phyloP scores from a whole-genome alignment of 176 grass and related monocot species.

The Urochloa ruziziensis region DNA sequence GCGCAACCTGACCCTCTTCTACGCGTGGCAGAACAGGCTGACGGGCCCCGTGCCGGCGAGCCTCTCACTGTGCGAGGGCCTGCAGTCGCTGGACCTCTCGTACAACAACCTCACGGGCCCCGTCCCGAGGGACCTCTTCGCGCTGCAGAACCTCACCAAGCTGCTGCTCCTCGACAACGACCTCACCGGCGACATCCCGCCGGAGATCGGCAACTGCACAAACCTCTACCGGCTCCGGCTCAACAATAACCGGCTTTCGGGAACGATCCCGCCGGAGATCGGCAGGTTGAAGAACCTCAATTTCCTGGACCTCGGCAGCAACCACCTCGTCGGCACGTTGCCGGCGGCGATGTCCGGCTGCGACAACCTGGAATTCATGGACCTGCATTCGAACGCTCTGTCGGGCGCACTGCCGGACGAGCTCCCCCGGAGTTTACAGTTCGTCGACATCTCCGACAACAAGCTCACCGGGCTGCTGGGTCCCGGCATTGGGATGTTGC shows the following conservation, averaged over 20 bases:
- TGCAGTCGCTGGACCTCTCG: constrained; percentile 89
- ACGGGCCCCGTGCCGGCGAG: constrained; percentile 64
- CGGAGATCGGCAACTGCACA: constrained; percentile 87
- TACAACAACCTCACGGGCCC: constrained; percentile 87
- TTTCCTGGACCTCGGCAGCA: constrained; percentile 81
- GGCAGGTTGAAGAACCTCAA: constrained; percentile 79
- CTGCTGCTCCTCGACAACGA: constrained; percentile 84
- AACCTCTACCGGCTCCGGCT: constrained; percentile 81
- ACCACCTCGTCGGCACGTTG: constrained; percentile 59
- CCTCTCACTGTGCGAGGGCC: constrained; percentile 58
- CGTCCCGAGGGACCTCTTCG: constrained; percentile 70
- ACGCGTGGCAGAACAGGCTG: constrained; percentile 93
- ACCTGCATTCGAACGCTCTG: constrained; percentile 85
- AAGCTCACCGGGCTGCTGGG: constrained; percentile 55
- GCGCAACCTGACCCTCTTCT: constrained; percentile 85
- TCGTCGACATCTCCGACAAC: constrained; percentile 87
- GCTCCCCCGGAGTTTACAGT: constrained; percentile 66
- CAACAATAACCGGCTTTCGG: constrained; percentile 65
- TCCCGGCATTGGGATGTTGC: constrained; percentile 53
- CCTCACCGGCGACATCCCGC: constrained; percentile 68
- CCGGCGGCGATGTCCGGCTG: constrained; percentile 66
- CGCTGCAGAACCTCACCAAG: constrained; percentile 89
- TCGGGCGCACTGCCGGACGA: constrained; percentile 57
- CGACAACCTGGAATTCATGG: constrained; percentile 78
- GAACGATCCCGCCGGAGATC: constrained; percentile 60